Percentiles rank a stretch among this genome's conserved stretches.
Evolutionary conservation across 345 rosid species (phyloP).

Genomic region (Arabidopsis thaliana): DNA sequence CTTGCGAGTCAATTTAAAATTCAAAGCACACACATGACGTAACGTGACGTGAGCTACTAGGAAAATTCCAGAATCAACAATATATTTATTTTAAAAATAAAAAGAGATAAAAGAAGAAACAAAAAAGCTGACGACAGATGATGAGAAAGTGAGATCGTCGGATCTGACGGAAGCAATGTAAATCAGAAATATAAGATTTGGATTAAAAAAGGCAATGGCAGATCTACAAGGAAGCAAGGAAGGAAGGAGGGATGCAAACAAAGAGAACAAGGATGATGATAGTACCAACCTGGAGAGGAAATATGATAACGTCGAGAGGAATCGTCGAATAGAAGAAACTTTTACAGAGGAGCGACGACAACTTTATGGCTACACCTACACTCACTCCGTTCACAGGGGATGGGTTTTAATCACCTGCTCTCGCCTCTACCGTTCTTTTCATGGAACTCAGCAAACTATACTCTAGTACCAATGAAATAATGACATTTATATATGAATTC

Average conservation of each 20-base stretch:
- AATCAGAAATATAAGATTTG: conserved; percentile 3
- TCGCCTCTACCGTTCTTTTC: too few species aligned
- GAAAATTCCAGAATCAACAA: conserved; percentile 1
- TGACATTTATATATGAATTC: too few species aligned
- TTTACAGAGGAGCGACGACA: neutral
- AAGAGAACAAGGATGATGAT: neutral
- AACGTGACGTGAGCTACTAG: conserved; percentile 32
- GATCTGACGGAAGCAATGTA: conserved; percentile 32
- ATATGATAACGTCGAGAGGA: neutral
- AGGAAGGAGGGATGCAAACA: neutral
- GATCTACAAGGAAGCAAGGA: conserved; percentile 23
- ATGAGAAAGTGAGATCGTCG: conserved; percentile 20
- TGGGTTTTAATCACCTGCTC: conserved; percentile 28
- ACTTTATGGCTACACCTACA: too few species aligned
- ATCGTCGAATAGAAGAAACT: conserved; percentile 28
- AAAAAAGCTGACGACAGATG: conserved; percentile 7
- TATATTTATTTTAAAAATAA: neutral
- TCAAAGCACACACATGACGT: neutral
- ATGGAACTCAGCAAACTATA: too few species aligned
- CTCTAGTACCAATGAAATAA: too few species aligned
- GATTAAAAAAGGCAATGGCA: conserved; percentile 26
- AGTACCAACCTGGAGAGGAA: conserved; percentile 28
- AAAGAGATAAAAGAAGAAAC: neutral
- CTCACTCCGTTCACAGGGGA: too few species aligned
- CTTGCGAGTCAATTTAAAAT: neutral